Conservation (phyloP, 2,329 filamentous ascomycete species). For the Tolypocladium cylindrosporum region DNA sequence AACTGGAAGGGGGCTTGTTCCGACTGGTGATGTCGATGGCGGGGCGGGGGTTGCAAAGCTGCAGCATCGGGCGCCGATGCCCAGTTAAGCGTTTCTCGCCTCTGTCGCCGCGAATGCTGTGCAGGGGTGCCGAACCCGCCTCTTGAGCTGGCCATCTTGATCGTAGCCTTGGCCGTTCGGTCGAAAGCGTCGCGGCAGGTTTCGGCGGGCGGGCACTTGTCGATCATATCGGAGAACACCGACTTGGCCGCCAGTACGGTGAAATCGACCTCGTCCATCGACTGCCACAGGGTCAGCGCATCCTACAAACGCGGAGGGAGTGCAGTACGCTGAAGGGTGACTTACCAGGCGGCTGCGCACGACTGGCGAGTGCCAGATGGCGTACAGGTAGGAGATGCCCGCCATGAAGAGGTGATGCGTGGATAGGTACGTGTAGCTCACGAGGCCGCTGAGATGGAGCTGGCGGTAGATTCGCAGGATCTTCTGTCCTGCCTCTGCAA, state of each 20-base stretch:
- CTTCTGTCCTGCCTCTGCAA: slow-evolving; percentile 89
- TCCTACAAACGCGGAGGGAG: not conserved
- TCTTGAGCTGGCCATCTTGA: slow-evolving; percentile 86
- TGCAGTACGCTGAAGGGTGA: slow-evolving; percentile 6
- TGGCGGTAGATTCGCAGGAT: slow-evolving; percentile 86
- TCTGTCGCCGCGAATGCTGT: slow-evolving; percentile 15
- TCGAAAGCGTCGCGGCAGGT: slow-evolving; percentile 92
- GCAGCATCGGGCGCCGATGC: slow-evolving; percentile 16
- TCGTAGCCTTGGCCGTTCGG: slow-evolving; percentile 87
- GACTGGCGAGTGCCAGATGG: slow-evolving; percentile 89
- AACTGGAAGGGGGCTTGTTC: slow-evolving; percentile 23
- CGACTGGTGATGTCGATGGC: slow-evolving; percentile 17
- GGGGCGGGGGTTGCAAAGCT: slow-evolving; percentile 8
- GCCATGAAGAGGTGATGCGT: slow-evolving; percentile 98
- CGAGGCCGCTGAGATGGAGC: slow-evolving; percentile 74
- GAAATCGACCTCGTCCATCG: slow-evolving; percentile 95
- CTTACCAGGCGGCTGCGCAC: slow-evolving; percentile 78
- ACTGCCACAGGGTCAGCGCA: slow-evolving; percentile 29
- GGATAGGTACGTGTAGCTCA: slow-evolving; percentile 92
- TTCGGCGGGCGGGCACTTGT: slow-evolving; percentile 91
- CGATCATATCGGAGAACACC: slow-evolving; percentile 81
- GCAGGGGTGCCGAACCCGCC: slow-evolving; percentile 59
- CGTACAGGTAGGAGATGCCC: slow-evolving; percentile 90
- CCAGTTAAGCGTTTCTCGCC: slow-evolving; percentile 19
- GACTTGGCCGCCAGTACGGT: slow-evolving; percentile 90